Conservation (phyloP, 2,329 filamentous ascomycete species). For the Plectosphaerella plurivora region DNA sequence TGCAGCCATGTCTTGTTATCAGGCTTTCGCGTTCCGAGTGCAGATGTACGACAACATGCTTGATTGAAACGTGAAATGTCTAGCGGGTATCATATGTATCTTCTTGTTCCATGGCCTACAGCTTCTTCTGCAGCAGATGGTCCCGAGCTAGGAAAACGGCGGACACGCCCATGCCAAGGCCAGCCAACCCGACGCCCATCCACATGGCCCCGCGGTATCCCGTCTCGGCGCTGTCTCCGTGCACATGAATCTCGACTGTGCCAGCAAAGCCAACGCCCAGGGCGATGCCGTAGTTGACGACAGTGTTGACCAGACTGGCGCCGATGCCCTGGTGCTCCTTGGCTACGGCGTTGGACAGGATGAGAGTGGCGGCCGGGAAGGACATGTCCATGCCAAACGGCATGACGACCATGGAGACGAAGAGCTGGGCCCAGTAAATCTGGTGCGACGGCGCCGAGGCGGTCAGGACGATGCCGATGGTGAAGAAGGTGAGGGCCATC, state of each 20-base stretch:
- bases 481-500: conserved; percentile 38
- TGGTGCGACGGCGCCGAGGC: conserved; percentile 47
- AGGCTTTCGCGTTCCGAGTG: too few relatives aligned
- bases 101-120: not conserved
- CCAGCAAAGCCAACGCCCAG: conserved; percentile 63
- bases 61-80: not conserved
- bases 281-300: conserved; percentile 66
- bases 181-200: conserved; percentile 32
- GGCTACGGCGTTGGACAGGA: conserved; percentile 49
- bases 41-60: too few relatives aligned
- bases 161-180: not conserved
- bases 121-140: not conserved
- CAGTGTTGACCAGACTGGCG: conserved; percentile 54
- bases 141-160: conserved; percentile 4
- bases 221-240: conserved; percentile 7
- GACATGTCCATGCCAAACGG: conserved; percentile 64
- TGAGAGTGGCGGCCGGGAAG: conserved; percentile 57
- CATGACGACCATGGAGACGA: conserved; percentile 53
- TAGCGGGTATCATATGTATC: not conserved
- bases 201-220: conserved; percentile 34
- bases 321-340: conserved; percentile 42
- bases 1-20: too few relatives aligned
- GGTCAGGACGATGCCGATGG: conserved; percentile 34
- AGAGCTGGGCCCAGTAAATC: conserved; percentile 61
- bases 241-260: conserved; percentile 48